Conservation (phyloP, 208 protist species). For the Crithidia fasciculata region DNA sequence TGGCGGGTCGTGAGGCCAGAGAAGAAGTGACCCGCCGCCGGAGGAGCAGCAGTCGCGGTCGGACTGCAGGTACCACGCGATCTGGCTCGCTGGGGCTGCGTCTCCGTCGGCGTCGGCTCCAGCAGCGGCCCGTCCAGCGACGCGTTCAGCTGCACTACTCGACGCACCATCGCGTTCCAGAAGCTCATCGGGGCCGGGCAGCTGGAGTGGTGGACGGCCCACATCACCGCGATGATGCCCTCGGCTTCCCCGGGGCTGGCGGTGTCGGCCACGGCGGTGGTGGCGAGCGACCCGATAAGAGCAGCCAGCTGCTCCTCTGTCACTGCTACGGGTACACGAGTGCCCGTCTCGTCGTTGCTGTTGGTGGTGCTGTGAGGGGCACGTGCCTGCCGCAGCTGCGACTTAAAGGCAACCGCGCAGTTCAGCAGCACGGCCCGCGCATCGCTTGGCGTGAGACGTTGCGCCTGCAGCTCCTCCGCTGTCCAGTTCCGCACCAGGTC, state of each 20-base stretch:
- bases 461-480: constrained; percentile 36
- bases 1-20: constrained; percentile 79
- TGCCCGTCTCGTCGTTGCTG: neutral
- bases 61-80: too few relatives aligned
- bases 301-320: neutral
- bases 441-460: constrained; percentile 29
- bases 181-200: constrained; percentile 63
- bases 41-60: neutral
- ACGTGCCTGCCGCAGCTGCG: neutral
- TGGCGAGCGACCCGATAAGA: constrained; percentile 59
- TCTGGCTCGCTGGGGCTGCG: neutral
- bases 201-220: constrained; percentile 50
- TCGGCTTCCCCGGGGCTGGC: constrained; percentile 38
- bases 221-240: constrained; percentile 69
- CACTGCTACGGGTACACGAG: neutral
- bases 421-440: constrained; percentile 56
- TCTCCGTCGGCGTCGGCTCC: neutral
- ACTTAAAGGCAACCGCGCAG: constrained; percentile 33
- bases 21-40: constrained; percentile 64
- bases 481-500: constrained; percentile 50
- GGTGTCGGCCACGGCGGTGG: constrained; percentile 44
- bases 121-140: constrained; percentile 31
- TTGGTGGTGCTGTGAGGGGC: neutral
- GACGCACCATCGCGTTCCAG: constrained; percentile 55
- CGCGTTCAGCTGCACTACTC: constrained; percentile 55